Evolutionary conservation across 177 flowering plant genomes (phyloP).

Genomic region (Vitis hybrid): DNA sequence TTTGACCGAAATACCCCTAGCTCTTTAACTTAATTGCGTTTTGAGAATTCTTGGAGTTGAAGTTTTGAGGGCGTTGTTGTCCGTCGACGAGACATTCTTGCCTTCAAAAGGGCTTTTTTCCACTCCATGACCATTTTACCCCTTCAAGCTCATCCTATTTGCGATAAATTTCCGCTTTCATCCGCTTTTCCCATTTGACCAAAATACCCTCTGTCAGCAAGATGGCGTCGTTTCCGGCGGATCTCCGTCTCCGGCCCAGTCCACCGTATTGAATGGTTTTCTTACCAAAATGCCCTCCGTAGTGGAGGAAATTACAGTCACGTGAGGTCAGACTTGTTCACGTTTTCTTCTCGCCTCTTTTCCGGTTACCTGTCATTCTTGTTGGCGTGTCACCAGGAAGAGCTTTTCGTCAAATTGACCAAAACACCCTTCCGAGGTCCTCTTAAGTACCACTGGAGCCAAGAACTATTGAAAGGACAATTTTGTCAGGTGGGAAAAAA

Average conservation of each 20-base stretch:
- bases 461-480: slow-evolving; percentile 8
- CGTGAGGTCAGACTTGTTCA: slow-evolving; percentile 18
- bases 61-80: background rate
- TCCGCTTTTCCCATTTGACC: background rate
- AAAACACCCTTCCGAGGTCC: slow-evolving; percentile 11
- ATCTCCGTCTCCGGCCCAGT: no score
- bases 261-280: background rate
- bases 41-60: background rate
- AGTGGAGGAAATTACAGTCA: background rate
- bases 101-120: slow-evolving; percentile 4
- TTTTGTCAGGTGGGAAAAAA: slow-evolving; percentile 10
- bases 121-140: slow-evolving; percentile 12
- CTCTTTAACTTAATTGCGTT: background rate
- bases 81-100: slow-evolving; percentile 20
- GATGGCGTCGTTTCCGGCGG: background rate
- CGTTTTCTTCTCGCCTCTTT: slow-evolving; percentile 32
- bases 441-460: background rate
- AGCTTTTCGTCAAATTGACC: slow-evolving; percentile 5
- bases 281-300: slow-evolving; percentile 24
- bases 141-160: background rate
- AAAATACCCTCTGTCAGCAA: background rate
- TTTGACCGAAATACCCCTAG: slow-evolving; percentile 10
- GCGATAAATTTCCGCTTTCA: slow-evolving; percentile 1
- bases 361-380: slow-evolving; percentile 27
- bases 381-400: background rate